Base-by-base conservation (phyloP, 257 asterid genomes). In the Salvia miltiorrhiza region DNA sequence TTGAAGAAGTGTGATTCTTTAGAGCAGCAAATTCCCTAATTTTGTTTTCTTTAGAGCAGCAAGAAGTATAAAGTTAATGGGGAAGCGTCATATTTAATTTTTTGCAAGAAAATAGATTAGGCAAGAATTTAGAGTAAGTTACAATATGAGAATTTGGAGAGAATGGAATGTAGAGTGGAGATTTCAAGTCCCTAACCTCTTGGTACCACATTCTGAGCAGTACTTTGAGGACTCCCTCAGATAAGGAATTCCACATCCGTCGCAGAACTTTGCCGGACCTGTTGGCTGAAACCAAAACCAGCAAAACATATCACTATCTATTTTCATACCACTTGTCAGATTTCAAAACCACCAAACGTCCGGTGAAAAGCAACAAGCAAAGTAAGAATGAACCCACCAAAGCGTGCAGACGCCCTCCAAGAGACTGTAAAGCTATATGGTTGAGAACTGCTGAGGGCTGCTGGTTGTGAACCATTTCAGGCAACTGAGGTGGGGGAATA, bases 231-330 rank as follows among this genome's bases (percentile, higher is more conserved):
- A 82, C 62, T 88, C 97, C 78, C 93, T 85, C 65, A 87, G 69
- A 81, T 87, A 88, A 14, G 93, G 93, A 77, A 77, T 65, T 60
- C 99, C 99, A 54, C 99, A 93, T 86, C 86, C 90, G 61, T 94
- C 97, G 26, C 97, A 94, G 32, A 72, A 94, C 85, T 94, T 94
- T 28, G 99, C 97, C 50, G 95, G 99, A 75, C 91, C 80, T 8
- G 91, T 65, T 66, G 96, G 88, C 98, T 93, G 88, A 47, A 72
- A 67, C 5, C 45, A 60, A 7, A 55, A 13, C 26, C 17, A 12
- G 17, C 19, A 7, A 39, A 13, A 24, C 40, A 13, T 1, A 23
- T n/a, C n/a, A n/a, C n/a, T n/a, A n/a, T n/a, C n/a, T n/a, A n/a
- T n/a, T n/a, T n/a, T n/a, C n/a, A n/a, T n/a, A n/a, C n/a, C n/a